These are phyloP conservation scores for Pseudocercospora eumusae DNA, from an alignment of 2,329 filamentous ascomycete species.

Conservation along the genomic window DNA sequence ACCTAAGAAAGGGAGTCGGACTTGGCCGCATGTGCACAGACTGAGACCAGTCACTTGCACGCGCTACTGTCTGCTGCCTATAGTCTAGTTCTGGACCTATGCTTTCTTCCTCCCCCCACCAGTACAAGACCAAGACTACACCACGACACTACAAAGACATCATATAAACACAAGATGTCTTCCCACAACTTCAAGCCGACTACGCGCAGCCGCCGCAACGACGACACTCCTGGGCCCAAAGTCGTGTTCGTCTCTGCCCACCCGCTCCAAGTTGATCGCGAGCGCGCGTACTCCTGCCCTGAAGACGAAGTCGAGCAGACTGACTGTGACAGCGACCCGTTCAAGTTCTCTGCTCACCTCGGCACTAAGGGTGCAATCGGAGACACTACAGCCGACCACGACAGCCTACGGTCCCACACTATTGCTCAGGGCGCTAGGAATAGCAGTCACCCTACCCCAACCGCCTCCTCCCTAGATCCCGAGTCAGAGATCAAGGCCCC, in stretches of 20 bases:
- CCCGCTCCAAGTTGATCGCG: background rate
- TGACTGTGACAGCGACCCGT: background rate
- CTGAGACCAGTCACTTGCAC: background rate
- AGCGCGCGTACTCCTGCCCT: background rate
- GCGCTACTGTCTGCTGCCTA: background rate
- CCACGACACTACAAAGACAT: background rate
- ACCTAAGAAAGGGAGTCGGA: background rate
- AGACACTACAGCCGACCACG: background rate
- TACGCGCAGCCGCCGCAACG: background rate
- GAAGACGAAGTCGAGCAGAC: background rate
- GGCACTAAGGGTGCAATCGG: background rate
- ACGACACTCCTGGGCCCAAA: background rate
- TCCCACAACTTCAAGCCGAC: background rate
- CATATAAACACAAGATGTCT: background rate
- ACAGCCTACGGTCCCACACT: background rate
- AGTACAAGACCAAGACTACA: too few relatives aligned
- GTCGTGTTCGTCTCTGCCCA: background rate
- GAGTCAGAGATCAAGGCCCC: background rate
- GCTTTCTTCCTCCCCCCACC: too few relatives aligned
- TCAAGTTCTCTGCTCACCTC: background rate
- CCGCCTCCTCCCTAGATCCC: background rate
- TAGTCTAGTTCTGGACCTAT: background rate
- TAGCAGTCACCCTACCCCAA: background rate
- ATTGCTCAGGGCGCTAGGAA: background rate
- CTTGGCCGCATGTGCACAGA: background rate